phyloP scores from a whole-genome alignment of 1,284 basidiomycete genomes.

The Xerocomus amazonicus region DNA sequence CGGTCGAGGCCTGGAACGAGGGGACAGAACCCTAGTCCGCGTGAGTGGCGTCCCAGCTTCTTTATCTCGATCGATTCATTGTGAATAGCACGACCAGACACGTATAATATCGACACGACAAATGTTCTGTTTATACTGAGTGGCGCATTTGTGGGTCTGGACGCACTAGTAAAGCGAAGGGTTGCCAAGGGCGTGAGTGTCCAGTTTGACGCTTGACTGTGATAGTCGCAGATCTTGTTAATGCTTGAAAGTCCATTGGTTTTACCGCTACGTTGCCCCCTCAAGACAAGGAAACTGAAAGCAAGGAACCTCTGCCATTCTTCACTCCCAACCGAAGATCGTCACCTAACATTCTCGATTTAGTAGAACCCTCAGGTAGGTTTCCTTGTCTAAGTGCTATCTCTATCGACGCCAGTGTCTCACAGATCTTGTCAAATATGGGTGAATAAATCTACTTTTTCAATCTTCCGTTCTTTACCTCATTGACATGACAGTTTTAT shows the following conservation, averaged over 20 bases:
- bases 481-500: constrained; percentile 59
- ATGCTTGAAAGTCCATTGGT: constrained; percentile 69
- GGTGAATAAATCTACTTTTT: constrained; percentile 41
- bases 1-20: constrained; percentile 44
- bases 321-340: constrained; percentile 67
- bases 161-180: constrained; percentile 74
- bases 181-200: constrained; percentile 75
- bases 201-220: background rate
- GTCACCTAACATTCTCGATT: constrained; percentile 51
- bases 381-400: constrained; percentile 2
- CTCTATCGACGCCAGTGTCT: constrained; percentile 1
- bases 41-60: constrained; percentile 15
- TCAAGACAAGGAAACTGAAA: constrained; percentile 35
- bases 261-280: constrained; percentile 71
- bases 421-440: constrained; percentile 80
- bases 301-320: constrained; percentile 49
- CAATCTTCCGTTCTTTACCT: constrained; percentile 7
- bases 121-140: constrained; percentile 90
- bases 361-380: constrained; percentile 65
- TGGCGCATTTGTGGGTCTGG: constrained; percentile 92
- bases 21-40: constrained; percentile 22
- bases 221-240: background rate
- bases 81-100: constrained; percentile 57
- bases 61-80: background rate
- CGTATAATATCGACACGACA: constrained; percentile 78